Evolutionary conservation across 108 stramenopile genomes (phyloP).

Genomic region (Aureococcus anophagefferens): DNA sequence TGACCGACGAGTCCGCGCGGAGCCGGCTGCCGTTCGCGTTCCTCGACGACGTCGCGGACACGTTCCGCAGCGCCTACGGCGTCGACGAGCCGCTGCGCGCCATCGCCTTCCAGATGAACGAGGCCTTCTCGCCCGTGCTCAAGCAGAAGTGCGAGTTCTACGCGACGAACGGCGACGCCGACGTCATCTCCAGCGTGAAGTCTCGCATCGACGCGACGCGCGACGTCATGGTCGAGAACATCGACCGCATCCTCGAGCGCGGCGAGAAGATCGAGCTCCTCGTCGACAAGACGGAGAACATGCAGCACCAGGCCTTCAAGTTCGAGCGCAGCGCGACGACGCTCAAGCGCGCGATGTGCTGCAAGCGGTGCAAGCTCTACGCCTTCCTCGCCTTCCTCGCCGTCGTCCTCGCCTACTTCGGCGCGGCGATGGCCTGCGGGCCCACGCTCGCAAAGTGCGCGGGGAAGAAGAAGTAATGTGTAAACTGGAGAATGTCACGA

Average conservation of each 20-base stretch:
- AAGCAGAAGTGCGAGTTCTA: constrained; percentile 31
- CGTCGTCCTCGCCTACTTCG: no score
- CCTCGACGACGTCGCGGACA: constrained; percentile 41
- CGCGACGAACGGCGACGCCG: constrained; percentile 28
- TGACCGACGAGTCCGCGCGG: constrained; percentile 19
- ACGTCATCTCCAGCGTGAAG: constrained; percentile 17
- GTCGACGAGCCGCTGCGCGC: constrained; percentile 26
- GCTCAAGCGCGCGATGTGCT: constrained; percentile 17
- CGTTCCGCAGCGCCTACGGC: constrained; percentile 35
- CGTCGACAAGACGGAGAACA: constrained; percentile 43
- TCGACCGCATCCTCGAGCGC: constrained; percentile 23
- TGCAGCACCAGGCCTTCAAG: constrained; percentile 14
- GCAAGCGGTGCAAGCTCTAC: constrained; percentile 20
- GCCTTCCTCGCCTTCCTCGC: constrained; percentile 2
- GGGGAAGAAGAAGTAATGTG: no score
- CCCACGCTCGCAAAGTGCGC: no score
- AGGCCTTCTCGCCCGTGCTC: constrained; percentile 31
- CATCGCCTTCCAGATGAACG: constrained; percentile 35
- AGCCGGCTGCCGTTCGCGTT: constrained; percentile 43
- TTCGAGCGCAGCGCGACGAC: constrained; percentile 12
- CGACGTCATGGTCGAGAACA: constrained; percentile 42
- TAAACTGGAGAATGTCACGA: no score
- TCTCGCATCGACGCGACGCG: constrained; percentile 37
- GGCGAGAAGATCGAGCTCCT: constrained; percentile 55
- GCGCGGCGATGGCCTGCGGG: no score